These are phyloP conservation scores for Eucalyptus sp. DNA, from an alignment of 345 rosid genomes.

Conservation along the genomic window DNA sequence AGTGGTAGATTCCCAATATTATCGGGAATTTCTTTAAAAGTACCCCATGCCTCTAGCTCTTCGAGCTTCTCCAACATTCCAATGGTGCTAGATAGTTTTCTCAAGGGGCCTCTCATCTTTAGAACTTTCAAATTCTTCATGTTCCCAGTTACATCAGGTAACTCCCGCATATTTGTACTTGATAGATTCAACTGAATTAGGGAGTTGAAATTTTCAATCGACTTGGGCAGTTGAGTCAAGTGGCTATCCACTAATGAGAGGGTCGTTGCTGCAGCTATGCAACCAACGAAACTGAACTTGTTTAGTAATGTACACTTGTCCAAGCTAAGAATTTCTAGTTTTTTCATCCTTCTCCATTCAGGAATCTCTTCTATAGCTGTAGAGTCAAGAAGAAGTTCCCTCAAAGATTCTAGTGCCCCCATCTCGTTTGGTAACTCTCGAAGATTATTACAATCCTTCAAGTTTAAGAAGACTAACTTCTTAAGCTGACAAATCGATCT, in stretches of 20 bases:
- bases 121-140: not conserved
- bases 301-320: accelerated
- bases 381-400: not conserved
- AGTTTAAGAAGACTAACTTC: not conserved
- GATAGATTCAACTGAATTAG: too few relatives aligned
- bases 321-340: not conserved
- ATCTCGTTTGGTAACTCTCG: not conserved
- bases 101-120: not conserved
- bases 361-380: not conserved
- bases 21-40: not conserved
- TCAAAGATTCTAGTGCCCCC: not conserved
- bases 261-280: accelerated
- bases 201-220: too few relatives aligned
- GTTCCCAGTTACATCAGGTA: not conserved
- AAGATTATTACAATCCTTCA: not conserved
- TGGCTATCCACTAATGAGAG: not conserved
- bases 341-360: not conserved
- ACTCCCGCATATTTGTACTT: not conserved
- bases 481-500: not conserved
- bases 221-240: too few relatives aligned
- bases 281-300: not conserved
- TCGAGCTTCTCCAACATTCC: not conserved
- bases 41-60: not conserved
- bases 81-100: not conserved
- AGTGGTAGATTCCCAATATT: not conserved